phyloP scores from a whole-genome alignment of 768 basidiomycete genomes.

The Lactarius vividus region DNA sequence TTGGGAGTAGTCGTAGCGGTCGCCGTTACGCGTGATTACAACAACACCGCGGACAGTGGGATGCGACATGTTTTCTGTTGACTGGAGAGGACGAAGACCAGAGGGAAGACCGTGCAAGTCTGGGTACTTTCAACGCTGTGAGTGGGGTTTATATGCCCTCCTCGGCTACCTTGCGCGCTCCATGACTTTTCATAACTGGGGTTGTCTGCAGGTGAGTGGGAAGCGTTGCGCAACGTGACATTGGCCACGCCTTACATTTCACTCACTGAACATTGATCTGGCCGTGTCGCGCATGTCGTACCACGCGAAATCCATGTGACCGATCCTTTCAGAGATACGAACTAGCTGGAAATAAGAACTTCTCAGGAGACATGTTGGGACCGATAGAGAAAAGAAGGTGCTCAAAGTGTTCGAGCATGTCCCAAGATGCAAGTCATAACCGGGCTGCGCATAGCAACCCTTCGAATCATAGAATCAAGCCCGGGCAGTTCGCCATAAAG shows the following conservation, averaged over 20 bases:
- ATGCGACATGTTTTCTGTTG: constrained; percentile 34
- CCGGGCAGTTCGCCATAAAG: neutral
- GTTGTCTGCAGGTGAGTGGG: constrained; percentile 18
- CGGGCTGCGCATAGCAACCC: constrained; percentile 19
- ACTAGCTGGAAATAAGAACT: neutral
- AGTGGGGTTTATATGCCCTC: constrained; percentile 17
- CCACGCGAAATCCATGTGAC: constrained; percentile 26
- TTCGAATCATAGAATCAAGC: neutral
- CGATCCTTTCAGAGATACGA: constrained; percentile 8
- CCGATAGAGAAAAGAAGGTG: constrained; percentile 11
- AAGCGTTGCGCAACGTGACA: constrained; percentile 14
- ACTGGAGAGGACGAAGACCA: constrained; percentile 14
- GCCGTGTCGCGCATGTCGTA: constrained; percentile 22
- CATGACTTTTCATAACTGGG: constrained; percentile 9
- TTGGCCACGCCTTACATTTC: constrained; percentile 19
- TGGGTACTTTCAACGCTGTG: constrained; percentile 13
- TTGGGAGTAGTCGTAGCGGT: constrained; percentile 66
- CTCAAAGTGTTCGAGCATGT: neutral
- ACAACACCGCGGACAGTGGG: constrained; percentile 71
- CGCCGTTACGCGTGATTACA: constrained; percentile 76
- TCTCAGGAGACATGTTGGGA: constrained; percentile 1
- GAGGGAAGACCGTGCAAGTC: constrained; percentile 27
- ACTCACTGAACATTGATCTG: constrained; percentile 21
- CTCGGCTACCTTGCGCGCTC: constrained; percentile 13
- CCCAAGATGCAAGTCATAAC: constrained; percentile 3